These are phyloP conservation scores for Boletus rubescentipes DNA, from an alignment of 768 basidiomycete species.

Conservation along the genomic window DNA sequence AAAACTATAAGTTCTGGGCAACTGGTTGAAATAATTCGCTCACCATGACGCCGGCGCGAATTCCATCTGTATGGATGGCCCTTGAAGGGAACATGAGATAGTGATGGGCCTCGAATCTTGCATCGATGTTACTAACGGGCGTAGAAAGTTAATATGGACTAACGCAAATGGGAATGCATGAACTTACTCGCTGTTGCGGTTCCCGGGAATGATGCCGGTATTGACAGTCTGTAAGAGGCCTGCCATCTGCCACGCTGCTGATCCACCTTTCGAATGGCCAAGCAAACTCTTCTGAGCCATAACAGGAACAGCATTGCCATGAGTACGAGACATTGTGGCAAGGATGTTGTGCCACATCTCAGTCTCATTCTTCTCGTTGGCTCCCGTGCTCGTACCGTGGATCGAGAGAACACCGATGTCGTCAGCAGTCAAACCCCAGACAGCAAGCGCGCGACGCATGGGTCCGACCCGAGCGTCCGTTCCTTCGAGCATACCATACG, in stretches of 20 bases:
- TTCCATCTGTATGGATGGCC: conserved; percentile 91
- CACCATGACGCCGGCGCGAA: conserved; percentile 86
- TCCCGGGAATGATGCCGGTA: conserved; percentile 89
- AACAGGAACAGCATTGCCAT: conserved; percentile 95
- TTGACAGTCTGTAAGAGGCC: conserved; percentile 85
- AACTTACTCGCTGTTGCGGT: conserved; percentile 93
- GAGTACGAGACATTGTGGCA: conserved; percentile 81
- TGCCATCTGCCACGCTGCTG: conserved; percentile 97
- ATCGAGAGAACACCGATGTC: conserved; percentile 90
- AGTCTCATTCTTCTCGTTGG: conserved; percentile 97
- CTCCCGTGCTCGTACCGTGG: conserved; percentile 84
- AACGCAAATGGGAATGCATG: background rate
- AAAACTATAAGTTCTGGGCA: background rate
- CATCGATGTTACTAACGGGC: conserved; percentile 79
- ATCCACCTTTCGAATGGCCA: conserved; percentile 97
- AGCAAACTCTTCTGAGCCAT: conserved; percentile 97
- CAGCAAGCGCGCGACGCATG: conserved; percentile 91
- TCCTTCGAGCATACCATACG: conserved; percentile 95
- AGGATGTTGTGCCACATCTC: conserved; percentile 96
- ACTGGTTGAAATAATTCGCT: conserved; percentile 20
- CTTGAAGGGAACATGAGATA: conserved; percentile 98
- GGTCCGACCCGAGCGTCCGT: conserved; percentile 84
- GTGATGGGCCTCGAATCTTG: conserved; percentile 84
- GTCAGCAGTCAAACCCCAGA: conserved; percentile 94
- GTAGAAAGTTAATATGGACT: background rate